phyloP scores from a whole-genome alignment of 1,139 yeast genomes.

The Kurtzmaniella quercitrusa region DNA sequence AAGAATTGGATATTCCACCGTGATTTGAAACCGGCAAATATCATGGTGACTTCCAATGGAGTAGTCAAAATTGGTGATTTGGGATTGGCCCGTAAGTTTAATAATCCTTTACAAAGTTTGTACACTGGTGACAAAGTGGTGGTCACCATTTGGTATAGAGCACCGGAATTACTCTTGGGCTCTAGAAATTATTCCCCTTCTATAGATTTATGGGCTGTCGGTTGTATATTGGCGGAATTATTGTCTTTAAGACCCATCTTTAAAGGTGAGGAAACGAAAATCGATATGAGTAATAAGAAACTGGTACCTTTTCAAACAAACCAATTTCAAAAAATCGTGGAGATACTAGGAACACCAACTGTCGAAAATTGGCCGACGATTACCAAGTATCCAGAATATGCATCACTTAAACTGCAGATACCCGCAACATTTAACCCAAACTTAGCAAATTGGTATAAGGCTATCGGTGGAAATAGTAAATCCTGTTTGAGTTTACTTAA shows the following conservation, averaged over 20 bases:
- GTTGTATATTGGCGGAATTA: slow-evolving; percentile 91
- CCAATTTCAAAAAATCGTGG: slow-evolving; percentile 85
- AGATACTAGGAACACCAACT: slow-evolving; percentile 86
- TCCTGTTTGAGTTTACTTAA: slow-evolving; percentile 64
- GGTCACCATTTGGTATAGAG: slow-evolving; percentile 97
- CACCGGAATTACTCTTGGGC: slow-evolving; percentile 88
- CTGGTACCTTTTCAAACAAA: slow-evolving; percentile 91
- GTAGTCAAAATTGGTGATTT: slow-evolving; percentile 93
- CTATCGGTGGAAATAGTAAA: slow-evolving; percentile 70
- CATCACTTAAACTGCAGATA: slow-evolving; percentile 50
- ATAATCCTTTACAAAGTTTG: slow-evolving; percentile 82
- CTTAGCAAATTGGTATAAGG: slow-evolving; percentile 78
- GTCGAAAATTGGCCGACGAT: slow-evolving; percentile 73
- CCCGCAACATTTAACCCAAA: slow-evolving; percentile 61
- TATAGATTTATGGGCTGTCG: slow-evolving; percentile 95
- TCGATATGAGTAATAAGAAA: slow-evolving; percentile 76
- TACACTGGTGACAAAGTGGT: slow-evolving; percentile 96
- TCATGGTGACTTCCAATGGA: slow-evolving; percentile 89
- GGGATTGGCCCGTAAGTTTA: slow-evolving; percentile 89
- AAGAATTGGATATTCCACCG: slow-evolving; percentile 96
- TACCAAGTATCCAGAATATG: slow-evolving; percentile 79
- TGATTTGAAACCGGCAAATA: slow-evolving; percentile 95
- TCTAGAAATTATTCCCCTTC: slow-evolving; percentile 95
- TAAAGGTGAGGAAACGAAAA: slow-evolving; percentile 96
- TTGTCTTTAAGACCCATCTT: slow-evolving; percentile 86